Percentiles rank a stretch among this genome's conserved stretches.
Evolutionary conservation across 371 early-diverging fungal species (phyloP).

Genomic region (Globomyces sp.): DNA sequence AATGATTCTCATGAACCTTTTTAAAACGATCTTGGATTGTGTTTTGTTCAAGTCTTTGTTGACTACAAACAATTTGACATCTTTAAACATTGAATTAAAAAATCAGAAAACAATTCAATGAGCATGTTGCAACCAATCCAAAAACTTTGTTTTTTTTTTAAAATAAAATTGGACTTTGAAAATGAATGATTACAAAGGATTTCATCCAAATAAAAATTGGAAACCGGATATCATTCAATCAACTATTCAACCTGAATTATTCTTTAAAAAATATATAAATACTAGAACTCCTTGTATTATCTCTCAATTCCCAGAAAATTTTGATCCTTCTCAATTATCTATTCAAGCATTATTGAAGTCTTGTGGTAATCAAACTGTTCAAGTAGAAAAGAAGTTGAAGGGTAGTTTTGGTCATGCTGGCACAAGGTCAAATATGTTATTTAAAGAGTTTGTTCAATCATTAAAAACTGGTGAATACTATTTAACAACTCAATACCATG

Average conservation of each 20-base stretch:
- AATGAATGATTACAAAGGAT: constrained; percentile 32
- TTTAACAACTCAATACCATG: constrained; percentile 43
- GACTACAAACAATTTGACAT: constrained; percentile 17
- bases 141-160: neutral
- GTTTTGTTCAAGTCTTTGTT: constrained; percentile 14
- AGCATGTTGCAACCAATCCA: no score
- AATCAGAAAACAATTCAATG: no score
- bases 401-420: constrained; percentile 34
- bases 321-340: constrained; percentile 10
- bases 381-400: constrained; percentile 32
- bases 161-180: constrained; percentile 1
- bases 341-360: constrained; percentile 14
- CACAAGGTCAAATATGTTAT: constrained; percentile 23
- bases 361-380: constrained; percentile 27
- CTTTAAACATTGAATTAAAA: neutral
- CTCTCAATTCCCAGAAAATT: neutral
- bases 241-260: constrained; percentile 24
- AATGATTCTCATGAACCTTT: no score
- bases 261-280: constrained; percentile 32
- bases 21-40: no score
- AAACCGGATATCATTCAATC: constrained; percentile 23
- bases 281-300: constrained; percentile 40
- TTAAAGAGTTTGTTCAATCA: constrained; percentile 27
- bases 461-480: constrained; percentile 38
- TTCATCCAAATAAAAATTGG: constrained; percentile 33